Conservation (phyloP, 2,329 filamentous ascomycete genomes). For the Monosporascus cannonballus region DNA sequence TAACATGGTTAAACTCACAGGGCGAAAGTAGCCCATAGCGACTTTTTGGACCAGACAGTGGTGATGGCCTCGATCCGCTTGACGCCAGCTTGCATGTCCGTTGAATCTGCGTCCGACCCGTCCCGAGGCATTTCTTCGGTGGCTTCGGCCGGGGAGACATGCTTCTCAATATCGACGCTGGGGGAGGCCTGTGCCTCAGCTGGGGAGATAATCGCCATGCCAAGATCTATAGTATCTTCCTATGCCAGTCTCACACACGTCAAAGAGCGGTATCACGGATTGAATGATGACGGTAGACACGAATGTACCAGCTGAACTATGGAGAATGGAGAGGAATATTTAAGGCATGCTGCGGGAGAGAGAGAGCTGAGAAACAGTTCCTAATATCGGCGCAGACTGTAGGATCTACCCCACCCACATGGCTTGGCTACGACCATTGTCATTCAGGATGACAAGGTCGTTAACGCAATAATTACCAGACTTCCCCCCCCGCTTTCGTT, state of each 20-base stretch:
- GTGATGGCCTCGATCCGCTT: conserved; percentile 33
- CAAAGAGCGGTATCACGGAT: not conserved
- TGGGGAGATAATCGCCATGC: conserved; percentile 7
- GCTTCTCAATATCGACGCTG: conserved; percentile 15
- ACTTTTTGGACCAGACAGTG: conserved; percentile 30
- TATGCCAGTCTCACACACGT: not conserved
- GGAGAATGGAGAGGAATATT: too few relatives aligned
- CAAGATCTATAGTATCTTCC: not conserved
- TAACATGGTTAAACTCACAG: conserved; percentile 25
- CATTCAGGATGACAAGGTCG: too few relatives aligned
- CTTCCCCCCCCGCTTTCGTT: not conserved
- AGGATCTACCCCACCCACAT: not conserved
- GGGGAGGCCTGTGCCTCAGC: conserved; percentile 1
- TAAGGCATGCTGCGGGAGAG: not conserved
- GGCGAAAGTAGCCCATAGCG: conserved; percentile 32
- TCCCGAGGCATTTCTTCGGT: conserved; percentile 11
- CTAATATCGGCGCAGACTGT: not conserved
- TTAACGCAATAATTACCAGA: not conserved
- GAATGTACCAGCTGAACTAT: not conserved
- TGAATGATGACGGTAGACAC: not conserved
- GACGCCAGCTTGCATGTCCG: conserved; percentile 32
- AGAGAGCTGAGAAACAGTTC: not conserved
- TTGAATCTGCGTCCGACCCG: conserved; percentile 17
- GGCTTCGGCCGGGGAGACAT: conserved; percentile 2
- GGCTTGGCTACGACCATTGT: too few relatives aligned